Evolutionary conservation across 257 asterid species (phyloP).

Genomic region (Lithospermum erythrorhizon): DNA sequence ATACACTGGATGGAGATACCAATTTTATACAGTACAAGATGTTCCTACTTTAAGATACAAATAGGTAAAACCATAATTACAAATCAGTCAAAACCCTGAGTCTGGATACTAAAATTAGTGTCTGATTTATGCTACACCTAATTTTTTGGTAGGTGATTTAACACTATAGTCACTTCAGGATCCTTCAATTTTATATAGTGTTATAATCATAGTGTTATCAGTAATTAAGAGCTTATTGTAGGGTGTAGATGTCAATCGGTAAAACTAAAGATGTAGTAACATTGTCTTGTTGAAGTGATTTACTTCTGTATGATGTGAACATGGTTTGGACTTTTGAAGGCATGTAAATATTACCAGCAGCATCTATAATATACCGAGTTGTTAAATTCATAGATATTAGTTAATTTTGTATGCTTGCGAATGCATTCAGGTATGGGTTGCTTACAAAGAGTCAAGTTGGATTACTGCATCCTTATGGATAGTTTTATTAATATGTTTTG

Average conservation of each 20-base stretch:
- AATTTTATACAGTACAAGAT: too few relatives aligned
- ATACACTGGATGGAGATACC: too few relatives aligned
- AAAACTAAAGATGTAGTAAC: not conserved
- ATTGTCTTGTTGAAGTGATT: not conserved
- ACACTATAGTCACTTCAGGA: too few relatives aligned
- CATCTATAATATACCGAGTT: too few relatives aligned
- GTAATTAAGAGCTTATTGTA: not conserved
- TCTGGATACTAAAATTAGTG: too few relatives aligned
- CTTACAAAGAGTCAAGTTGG: conserved; percentile 69
- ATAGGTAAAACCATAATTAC: too few relatives aligned
- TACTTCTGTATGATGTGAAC: not conserved
- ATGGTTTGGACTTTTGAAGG: not conserved
- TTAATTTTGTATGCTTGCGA: not conserved
- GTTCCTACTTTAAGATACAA: too few relatives aligned
- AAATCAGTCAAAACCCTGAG: too few relatives aligned
- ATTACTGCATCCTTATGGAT: conserved; percentile 43
- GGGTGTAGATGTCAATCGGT: not conserved
- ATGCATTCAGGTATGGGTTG: conserved; percentile 67
- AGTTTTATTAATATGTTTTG: conserved; percentile 52
- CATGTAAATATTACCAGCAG: too few relatives aligned
- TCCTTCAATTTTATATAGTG: too few relatives aligned
- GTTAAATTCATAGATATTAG: not conserved
- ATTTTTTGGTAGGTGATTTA: too few relatives aligned
- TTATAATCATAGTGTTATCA: not conserved
- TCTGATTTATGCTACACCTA: too few relatives aligned